Conservation (phyloP, 2,329 filamentous ascomycete genomes). For the Fusarium chlamydosporum region DNA sequence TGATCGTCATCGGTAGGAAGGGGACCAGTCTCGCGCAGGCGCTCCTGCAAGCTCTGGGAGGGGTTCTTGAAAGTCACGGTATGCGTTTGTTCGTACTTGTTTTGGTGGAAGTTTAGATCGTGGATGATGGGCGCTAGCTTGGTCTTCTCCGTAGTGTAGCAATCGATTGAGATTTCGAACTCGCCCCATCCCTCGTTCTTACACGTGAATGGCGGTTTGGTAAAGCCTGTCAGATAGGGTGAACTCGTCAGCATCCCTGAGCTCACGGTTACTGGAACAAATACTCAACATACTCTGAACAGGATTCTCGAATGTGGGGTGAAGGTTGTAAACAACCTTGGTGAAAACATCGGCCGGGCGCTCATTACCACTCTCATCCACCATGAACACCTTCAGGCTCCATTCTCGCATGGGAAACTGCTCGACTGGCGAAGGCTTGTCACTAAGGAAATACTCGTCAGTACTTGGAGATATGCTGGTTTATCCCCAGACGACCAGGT, state of each 20-base stretch:
- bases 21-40: conserved; percentile 86
- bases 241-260: conserved; percentile 33
- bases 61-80: conserved; percentile 91
- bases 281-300: conserved; percentile 76
- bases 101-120: conserved; percentile 90
- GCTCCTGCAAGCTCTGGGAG: conserved; percentile 83
- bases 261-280: neutral
- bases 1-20: conserved; percentile 81
- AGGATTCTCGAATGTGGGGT: conserved; percentile 92
- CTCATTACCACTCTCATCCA: conserved; percentile 89
- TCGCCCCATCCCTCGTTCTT: conserved; percentile 98
- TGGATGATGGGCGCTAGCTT: conserved; percentile 82
- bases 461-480: conserved; percentile 5
- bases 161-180: conserved; percentile 92
- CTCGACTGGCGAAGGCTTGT: conserved; percentile 84
- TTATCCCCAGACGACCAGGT: neutral
- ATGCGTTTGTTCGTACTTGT: conserved; percentile 87
- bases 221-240: conserved; percentile 71
- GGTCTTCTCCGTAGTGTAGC: conserved; percentile 87
- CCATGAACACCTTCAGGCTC: conserved; percentile 86
- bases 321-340: conserved; percentile 92
- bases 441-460: conserved; percentile 51
- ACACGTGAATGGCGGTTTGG: conserved; percentile 88
- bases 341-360: conserved; percentile 87
- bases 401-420: conserved; percentile 94